Base-by-base conservation (phyloP, 768 basidiomycete genomes). In the Hirschioporus abietinus region DNA sequence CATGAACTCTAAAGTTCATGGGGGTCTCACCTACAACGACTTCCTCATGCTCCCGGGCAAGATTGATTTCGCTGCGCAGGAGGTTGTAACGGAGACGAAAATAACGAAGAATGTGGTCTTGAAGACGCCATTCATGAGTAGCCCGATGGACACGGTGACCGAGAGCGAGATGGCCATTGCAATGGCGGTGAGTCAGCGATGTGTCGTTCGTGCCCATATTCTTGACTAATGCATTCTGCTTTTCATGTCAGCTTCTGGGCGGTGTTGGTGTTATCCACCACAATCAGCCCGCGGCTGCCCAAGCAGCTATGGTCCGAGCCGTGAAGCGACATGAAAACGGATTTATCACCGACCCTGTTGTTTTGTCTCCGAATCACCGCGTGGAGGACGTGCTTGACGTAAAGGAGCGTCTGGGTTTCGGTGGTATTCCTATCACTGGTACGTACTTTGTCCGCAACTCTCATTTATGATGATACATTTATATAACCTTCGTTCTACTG, bases 101-200 rank as follows among this genome's bases (percentile, higher is more conserved):
- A 88, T 99, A 67, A 97, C 96, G 25, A 88, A 91, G 66, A 97
- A 97, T 71, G 92, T 98, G 72, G 79, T 82, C 58, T 83, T 99
- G 72, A 98, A 95, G 80, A 96, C 95, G 0, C 97, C 96, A 0
- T 96, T 99, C 80, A 82, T 98, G 82, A 96, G 94, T 76, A 96
- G 93, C 64, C 96, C 97, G 18, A 99, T 99, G 97, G 97, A 99
- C 81, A 99, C 97, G 60, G 97, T 99, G 71, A 99, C 97, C 0
- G 97, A 98, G 78, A 87, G 85, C 65, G 88, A 93, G 67, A 96
- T 96, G 93, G 94, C 93, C 34, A 94, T 96, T 74, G 81, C 89
- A 63, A 88, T 96, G 84, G 94, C 95, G 78, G 93, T 95, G 76
- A 80, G 90, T 78, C 65, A 70, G 25, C 66, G 17, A 66, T 30